Percentiles rank a stretch among this genome's conserved stretches.
Conservation (phyloP, 2,329 filamentous ascomycete genomes). For the Aspergillus ibericus region DNA sequence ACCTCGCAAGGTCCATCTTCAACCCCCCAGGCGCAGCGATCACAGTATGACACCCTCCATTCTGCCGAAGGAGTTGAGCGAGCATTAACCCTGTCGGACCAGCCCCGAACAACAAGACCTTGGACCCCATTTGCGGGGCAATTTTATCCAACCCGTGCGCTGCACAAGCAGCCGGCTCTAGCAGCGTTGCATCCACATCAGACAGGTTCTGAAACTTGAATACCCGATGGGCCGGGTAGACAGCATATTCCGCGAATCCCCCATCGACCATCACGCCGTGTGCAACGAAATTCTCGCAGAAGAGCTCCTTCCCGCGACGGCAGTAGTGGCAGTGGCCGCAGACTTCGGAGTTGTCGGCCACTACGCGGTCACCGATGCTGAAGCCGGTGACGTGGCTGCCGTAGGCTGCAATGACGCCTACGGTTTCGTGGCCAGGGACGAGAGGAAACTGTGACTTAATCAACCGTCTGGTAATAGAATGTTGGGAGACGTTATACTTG, state of each 20-base stretch:
- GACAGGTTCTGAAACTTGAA: neutral
- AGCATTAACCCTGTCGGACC: conserved; percentile 67
- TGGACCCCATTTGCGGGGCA: conserved; percentile 62
- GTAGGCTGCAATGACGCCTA: conserved; percentile 62
- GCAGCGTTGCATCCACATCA: neutral
- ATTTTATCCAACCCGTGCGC: conserved; percentile 70
- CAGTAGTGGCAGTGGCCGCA: conserved; percentile 75
- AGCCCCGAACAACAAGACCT: conserved; percentile 67
- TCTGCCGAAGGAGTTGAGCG: conserved; percentile 62
- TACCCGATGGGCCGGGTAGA: conserved; percentile 17
- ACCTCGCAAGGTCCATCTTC: conserved; percentile 67
- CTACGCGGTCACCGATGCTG: conserved; percentile 63
- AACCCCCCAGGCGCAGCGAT: conserved; percentile 67
- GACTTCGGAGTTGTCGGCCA: conserved; percentile 57
- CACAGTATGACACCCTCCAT: conserved; percentile 68
- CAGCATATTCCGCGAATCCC: conserved; percentile 70
- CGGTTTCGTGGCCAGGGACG: conserved; percentile 68
- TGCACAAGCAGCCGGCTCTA: conserved; percentile 50
- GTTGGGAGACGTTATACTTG: conserved; percentile 41
- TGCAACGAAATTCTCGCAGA: conserved; percentile 70
- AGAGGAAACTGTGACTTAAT: conserved; percentile 54
- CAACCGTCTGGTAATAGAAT: no score
- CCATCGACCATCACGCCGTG: conserved; percentile 62
- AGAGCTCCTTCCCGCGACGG: conserved; percentile 64
- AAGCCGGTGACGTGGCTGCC: conserved; percentile 61